phyloP scores from a whole-genome alignment of 164 flowering plant species.

The Platanus orientalis region DNA sequence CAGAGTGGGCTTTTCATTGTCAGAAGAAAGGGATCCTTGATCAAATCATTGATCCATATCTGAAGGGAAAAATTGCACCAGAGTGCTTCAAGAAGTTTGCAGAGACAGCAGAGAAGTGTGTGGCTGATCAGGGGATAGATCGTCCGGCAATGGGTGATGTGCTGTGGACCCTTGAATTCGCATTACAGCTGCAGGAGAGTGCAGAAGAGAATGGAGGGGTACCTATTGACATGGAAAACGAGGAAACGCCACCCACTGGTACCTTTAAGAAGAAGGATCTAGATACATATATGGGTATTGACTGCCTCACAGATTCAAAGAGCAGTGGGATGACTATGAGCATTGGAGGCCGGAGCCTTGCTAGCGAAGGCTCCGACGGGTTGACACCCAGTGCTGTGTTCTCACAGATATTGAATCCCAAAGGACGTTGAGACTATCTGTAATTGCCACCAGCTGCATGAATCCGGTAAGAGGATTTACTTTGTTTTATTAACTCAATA shows the following conservation, averaged over 20 bases:
- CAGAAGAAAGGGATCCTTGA: conserved; percentile 68
- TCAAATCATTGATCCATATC: conserved; percentile 63
- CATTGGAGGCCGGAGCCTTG: conserved; percentile 78
- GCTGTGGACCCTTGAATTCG: conserved; percentile 80
- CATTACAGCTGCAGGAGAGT: conserved; percentile 73
- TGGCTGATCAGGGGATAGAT: conserved; percentile 59
- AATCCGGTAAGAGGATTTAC: not conserved
- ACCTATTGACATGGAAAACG: conserved; percentile 29
- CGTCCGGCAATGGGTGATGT: conserved; percentile 90
- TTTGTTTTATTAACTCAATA: too few relatives aligned
- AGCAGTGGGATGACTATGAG: conserved; percentile 78
- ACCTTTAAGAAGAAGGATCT: conserved; percentile 52
- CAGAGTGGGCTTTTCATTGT: conserved; percentile 87
- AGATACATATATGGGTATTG: conserved; percentile 37
- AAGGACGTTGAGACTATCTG: conserved; percentile 49
- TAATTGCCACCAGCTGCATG: not conserved
- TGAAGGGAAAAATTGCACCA: conserved; percentile 69
- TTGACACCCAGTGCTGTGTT: conserved; percentile 81
- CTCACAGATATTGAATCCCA: conserved; percentile 92
- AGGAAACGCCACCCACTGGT: conserved; percentile 25
- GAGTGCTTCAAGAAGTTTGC: conserved; percentile 72
- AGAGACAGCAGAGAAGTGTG: conserved; percentile 78
- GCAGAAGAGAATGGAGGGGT: conserved; percentile 66
- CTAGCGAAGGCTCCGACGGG: conserved; percentile 80
- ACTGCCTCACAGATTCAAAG: conserved; percentile 58